Evolutionary conservation across 2,329 filamentous ascomycete species (phyloP), one percentile per base, ranked within the genome.

Genomic region (Epichloe brachyelytri): DNA sequence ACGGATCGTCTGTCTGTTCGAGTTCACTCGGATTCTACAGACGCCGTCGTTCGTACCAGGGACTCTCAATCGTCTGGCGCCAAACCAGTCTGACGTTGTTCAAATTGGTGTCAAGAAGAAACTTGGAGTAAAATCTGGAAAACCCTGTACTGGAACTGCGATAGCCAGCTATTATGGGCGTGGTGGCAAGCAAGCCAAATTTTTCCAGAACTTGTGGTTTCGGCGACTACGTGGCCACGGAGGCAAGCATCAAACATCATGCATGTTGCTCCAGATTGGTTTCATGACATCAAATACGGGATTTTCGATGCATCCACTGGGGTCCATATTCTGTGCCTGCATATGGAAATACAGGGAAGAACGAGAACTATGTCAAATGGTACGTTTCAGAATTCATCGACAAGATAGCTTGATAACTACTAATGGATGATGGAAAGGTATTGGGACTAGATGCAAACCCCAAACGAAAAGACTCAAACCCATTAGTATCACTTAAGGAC

Each of bases 271-370:
- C 37, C 49, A 22, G 34, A 51, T 17, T 80, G 77, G 77, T 80
- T 72, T 55, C 68, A 76, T 48, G 66, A 72, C 38, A 72, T 68
- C 20, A 80, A 81, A 53, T 80, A 68, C 54, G 77, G 78, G 0
- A 80, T 80, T 30, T 80, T 82, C 58, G 8, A 30, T 4, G 30
- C 30, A 75, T 80, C 36, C 77, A 80, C 53, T 81, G 77, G 75
- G 77, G 78, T 0, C 65, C 71, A 0, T 80, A 78, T 54, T 61
- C 74, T 0, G 76, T 80, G 1, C 72, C 77, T 0, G 76, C 71
- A 3, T 80, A 76, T 74, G 77, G 77, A 2, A 69, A 69, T 53
- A 62, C 62, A 5, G 60, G 61, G 5, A 59, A 61, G 0, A 55
- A 69, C 44, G 68, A 71, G 54, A 65, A 62, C 34, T 71, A 71